These are phyloP conservation scores for Saccharomyces pastorianus DNA, from an alignment of 1,139 yeast species.

Conservation along the genomic window DNA sequence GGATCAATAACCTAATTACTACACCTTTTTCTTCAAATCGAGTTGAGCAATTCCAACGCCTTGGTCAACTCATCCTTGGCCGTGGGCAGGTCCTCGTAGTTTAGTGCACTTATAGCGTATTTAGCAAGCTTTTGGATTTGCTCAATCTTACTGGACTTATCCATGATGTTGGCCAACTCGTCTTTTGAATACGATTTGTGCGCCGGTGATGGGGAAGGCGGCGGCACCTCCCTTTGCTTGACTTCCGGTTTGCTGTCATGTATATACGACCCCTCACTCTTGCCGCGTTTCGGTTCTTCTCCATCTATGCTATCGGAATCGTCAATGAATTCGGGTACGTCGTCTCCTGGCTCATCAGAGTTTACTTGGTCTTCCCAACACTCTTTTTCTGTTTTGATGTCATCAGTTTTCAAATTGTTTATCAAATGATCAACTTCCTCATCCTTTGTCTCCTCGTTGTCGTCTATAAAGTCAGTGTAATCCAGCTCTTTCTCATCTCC, in stretches of 20 bases:
- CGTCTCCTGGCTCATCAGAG: background rate
- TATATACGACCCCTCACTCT: too few species aligned
- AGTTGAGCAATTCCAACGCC: conserved; percentile 47
- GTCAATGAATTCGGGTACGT: background rate
- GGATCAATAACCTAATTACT: background rate
- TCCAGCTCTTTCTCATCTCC: conserved; percentile 4
- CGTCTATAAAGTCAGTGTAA: conserved; percentile 7
- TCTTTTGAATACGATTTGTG: conserved; percentile 8
- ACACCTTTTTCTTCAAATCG: conserved; percentile 1
- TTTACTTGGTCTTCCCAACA: background rate
- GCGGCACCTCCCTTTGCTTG: too few species aligned
- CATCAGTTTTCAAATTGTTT: conserved; percentile 3
- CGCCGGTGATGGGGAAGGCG: too few species aligned
- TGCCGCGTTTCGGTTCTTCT: background rate
- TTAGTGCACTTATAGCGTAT: conserved; percentile 87
- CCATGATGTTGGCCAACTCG: conserved; percentile 22
- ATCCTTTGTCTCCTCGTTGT: conserved; percentile 5
- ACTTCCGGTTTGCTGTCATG: too few species aligned
- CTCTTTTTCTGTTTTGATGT: too few species aligned
- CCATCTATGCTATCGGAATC: background rate
- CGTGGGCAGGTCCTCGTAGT: conserved; percentile 79
- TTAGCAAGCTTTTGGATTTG: conserved; percentile 79
- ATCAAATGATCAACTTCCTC: background rate
- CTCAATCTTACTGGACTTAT: conserved; percentile 23
- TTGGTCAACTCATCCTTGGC: conserved; percentile 65